Evolutionary conservation across 129 eudicot species (phyloP).

Genomic region (Calendula officinalis): DNA sequence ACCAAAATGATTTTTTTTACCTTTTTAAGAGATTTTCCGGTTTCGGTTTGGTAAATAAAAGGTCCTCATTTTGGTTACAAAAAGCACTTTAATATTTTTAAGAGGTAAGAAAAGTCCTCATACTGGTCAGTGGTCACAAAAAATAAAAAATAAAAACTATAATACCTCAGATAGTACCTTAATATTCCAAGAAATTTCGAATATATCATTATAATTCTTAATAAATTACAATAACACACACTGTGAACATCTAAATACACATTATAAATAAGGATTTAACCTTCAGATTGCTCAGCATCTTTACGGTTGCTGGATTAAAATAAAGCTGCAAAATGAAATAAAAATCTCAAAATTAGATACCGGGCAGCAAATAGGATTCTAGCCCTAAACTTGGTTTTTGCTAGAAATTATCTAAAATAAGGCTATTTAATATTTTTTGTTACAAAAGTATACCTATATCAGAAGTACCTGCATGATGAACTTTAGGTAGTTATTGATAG

Average conservation of each 20-base stretch:
- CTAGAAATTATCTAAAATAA: neutral
- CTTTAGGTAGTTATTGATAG: conserved; percentile 92
- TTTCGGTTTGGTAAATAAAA: no score
- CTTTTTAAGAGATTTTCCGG: no score
- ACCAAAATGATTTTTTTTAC: no score
- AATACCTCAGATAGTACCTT: no score
- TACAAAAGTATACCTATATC: neutral
- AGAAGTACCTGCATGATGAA: conserved; percentile 89
- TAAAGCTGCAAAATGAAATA: conserved; percentile 60
- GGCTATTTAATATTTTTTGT: neutral
- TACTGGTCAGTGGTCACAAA: no score
- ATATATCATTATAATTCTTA: neutral
- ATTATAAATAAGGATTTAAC: conserved; percentile 26
- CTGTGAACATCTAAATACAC: neutral
- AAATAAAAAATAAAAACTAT: no score
- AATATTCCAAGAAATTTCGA: no score
- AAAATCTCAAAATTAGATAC: neutral
- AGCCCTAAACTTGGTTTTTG: neutral
- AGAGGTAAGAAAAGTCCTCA: no score
- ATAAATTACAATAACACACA: neutral
- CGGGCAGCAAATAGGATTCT: neutral
- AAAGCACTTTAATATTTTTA: no score
- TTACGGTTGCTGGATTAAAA: conserved; percentile 97
- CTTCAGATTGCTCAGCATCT: conserved; percentile 99
- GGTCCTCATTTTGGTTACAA: no score